Base-by-base conservation (phyloP, 345 rosid species). In the Arabidopsis suecica region DNA sequence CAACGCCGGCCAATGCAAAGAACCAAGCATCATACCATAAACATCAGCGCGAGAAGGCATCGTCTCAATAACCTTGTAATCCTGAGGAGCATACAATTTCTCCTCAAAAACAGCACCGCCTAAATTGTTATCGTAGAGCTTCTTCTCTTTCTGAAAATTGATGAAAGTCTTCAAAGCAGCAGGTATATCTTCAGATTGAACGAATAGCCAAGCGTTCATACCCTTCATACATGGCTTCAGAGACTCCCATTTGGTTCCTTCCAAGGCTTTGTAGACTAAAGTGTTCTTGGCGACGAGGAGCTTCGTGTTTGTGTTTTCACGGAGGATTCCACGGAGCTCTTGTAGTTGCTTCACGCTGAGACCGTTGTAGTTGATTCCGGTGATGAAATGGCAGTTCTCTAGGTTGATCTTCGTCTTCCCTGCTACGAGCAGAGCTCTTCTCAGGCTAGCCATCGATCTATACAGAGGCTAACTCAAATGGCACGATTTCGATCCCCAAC, bases 201-300 rank as follows among this genome's bases (percentile, higher is more conserved):
- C 97, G 76, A 95, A 95, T 48, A 91, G 83, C 96, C 96, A 95
- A 13, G 86, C 97, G 49, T 91, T 91, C 99, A 91, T 95, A 7
- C 99, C 99, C 55, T 77, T 90, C 99, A 94, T 94, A 71, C 97
- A 94, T 2, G 98, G 96, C 79, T 88, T 86, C 64, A 94, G 77
- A 20, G 85, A 89, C 37, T 88, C 93, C 92, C 93, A 91, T 4
- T 77, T 83, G 5, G 98, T 94, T 37, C 96, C 97, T 66, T 91
- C 96, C 16, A 94, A 78, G 41, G 98, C 97, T 70, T 94, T 94
- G 71, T 60, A 80, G 10, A 94, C 96, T 5, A 94, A 68, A 8
- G 92, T 90, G 87, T 94, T 94, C 76, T 94, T 91, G 2, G 97
- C 98, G 1, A 94, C 91, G 4, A 91, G 23, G 5, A 91, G 88